These are phyloP conservation scores for Scopulariopsis brevicaulis DNA, from an alignment of 2,329 filamentous ascomycete species.

Conservation along the genomic window DNA sequence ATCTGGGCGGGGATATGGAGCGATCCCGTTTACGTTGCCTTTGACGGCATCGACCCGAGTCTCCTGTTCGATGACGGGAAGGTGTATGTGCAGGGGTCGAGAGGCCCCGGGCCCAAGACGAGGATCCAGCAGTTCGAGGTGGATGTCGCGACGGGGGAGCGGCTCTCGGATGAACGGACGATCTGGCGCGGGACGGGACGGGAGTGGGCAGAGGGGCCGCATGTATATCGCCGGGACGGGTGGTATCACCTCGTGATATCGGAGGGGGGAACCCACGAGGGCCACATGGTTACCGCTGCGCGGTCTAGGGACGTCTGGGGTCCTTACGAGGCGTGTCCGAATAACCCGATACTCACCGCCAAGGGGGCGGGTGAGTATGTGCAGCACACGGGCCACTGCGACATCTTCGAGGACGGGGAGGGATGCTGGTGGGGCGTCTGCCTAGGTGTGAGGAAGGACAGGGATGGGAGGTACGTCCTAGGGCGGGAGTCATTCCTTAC, in stretches of 20 bases:
- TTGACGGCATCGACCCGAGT: conserved; percentile 32
- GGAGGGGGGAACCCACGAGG: conserved; percentile 27
- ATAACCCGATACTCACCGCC: conserved; percentile 21
- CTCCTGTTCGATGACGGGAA: conserved; percentile 30
- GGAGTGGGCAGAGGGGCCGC: conserved; percentile 18
- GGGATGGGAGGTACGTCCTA: conserved; percentile 13
- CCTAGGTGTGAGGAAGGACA: conserved; percentile 6
- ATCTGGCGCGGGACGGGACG: conserved; percentile 11
- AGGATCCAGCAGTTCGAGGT: conserved; percentile 15
- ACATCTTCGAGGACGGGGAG: conserved; percentile 12
- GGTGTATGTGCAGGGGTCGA: conserved; percentile 21
- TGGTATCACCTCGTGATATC: conserved; percentile 35
- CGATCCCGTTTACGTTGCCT: conserved; percentile 21
- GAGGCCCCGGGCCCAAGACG: conserved; percentile 1
- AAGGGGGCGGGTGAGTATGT: conserved; percentile 10
- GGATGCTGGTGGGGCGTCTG: conserved; percentile 12
- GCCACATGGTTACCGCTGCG: conserved; percentile 13
- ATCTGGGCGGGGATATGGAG: conserved; percentile 14
- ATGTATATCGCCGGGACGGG: conserved; percentile 30
- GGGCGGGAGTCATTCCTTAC: conserved; percentile 21
- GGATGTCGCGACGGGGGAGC: conserved; percentile 10
- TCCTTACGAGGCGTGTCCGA: conserved; percentile 15
- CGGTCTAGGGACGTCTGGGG: conserved; percentile 13
- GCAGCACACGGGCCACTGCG: conserved; percentile 13
- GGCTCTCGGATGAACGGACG: conserved; percentile 9